These are phyloP conservation scores for Colletotrichum melonis DNA, from an alignment of 2,329 filamentous ascomycete species.

Conservation along the genomic window DNA sequence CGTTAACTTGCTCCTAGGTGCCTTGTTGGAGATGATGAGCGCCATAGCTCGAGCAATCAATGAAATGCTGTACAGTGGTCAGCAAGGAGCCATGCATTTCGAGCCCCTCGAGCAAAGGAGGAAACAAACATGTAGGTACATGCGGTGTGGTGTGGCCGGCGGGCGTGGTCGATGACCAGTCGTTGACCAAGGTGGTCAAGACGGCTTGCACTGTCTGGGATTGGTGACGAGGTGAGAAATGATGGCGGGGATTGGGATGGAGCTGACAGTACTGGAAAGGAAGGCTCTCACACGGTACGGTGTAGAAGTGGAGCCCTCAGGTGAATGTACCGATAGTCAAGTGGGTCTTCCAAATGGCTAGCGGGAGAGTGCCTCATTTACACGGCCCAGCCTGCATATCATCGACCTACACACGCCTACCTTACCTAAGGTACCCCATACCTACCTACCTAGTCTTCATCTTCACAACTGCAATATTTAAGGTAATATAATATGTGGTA, in stretches of 20 bases:
- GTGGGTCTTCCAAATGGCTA: slow-evolving; percentile 9
- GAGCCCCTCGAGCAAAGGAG: slow-evolving; percentile 14
- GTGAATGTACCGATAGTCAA: neutral
- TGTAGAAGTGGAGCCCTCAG: slow-evolving; percentile 18
- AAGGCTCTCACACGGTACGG: slow-evolving; percentile 24
- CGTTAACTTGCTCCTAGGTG: neutral
- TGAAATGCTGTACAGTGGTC: neutral
- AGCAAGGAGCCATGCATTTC: neutral
- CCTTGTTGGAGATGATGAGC: neutral
- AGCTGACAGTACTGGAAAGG: neutral
- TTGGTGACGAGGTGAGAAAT: neutral
- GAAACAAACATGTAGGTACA: slow-evolving; percentile 22
- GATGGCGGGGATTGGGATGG: neutral
- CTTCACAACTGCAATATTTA: neutral
- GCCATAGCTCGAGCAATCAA: neutral
- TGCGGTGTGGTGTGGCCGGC: neutral
- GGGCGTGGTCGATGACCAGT: neutral
- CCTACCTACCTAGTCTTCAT: neutral
- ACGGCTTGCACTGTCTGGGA: slow-evolving; percentile 17
- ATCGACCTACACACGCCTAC: no score
- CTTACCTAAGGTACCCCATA: no score
- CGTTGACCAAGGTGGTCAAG: neutral
- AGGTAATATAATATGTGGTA: neutral
- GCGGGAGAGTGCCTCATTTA: neutral
- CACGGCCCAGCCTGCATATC: neutral